Conservation (phyloP, 331 rosid species). For the Malus hybrid region DNA sequence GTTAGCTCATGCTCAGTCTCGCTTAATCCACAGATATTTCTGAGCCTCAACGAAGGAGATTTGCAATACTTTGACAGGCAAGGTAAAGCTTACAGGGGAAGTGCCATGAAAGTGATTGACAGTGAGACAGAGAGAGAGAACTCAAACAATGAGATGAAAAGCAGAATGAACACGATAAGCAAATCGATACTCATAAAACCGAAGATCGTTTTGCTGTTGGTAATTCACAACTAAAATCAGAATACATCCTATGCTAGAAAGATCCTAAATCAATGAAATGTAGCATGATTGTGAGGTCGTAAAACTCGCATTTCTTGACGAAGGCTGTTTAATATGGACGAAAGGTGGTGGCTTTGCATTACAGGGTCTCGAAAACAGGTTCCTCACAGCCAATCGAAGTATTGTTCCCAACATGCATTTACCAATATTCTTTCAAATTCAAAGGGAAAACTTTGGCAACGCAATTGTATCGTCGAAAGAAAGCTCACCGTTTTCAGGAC, state of each 20-base stretch:
- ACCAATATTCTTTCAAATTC: not conserved
- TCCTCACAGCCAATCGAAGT: not conserved
- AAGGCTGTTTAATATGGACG: not conserved
- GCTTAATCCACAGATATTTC: not conserved
- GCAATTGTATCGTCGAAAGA: not conserved
- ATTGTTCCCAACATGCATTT: not conserved
- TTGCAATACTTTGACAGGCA: not conserved
- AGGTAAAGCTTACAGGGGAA: not conserved
- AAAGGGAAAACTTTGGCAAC: not conserved
- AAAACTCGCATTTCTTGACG: not conserved
- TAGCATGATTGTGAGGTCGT: not conserved
- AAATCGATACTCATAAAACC: not conserved
- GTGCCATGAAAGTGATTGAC: not conserved
- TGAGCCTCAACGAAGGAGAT: not conserved
- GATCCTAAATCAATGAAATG: not conserved
- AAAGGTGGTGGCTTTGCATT: not conserved
- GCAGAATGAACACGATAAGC: not conserved
- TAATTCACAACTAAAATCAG: not conserved
- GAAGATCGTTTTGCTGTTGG: not conserved
- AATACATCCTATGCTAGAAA: not conserved
- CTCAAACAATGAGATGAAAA: not conserved
- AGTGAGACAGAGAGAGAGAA: not conserved
- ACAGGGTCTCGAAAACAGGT: not conserved
- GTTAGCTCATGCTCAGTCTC: not conserved
- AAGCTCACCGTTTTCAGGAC: constrained; percentile 21